Percentiles rank a stretch among this genome's conserved stretches.
Conservation (phyloP, 306 rosid genomes). For the Trifolium repens region DNA sequence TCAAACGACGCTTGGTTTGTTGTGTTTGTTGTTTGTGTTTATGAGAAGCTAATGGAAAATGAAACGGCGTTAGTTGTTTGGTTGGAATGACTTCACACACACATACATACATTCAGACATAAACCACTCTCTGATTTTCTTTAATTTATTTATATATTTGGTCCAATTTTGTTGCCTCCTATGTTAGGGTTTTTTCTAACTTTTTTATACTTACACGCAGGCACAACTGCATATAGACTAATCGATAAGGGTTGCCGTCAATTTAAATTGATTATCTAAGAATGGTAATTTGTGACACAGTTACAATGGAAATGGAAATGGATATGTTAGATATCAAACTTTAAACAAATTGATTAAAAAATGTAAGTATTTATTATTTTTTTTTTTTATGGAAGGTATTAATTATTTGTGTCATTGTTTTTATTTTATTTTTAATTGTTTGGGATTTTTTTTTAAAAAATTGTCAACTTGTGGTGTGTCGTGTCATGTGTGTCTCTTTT, state of each 20-base stretch:
- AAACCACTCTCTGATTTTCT: not conserved
- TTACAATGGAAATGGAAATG: no score
- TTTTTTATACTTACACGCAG: no score
- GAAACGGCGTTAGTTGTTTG: constrained; percentile 46
- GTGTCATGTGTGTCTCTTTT: constrained; percentile 40
- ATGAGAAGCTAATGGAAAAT: constrained; percentile 15
- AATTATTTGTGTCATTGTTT: no score
- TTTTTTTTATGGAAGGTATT: no score
- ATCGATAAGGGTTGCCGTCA: no score
- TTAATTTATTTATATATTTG: not conserved
- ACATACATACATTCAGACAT: not conserved
- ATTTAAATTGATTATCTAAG: no score
- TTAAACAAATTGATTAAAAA: no score
- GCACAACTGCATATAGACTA: no score
- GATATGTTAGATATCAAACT: no score
- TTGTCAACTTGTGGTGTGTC: constrained; percentile 42
- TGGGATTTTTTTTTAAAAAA: not conserved
- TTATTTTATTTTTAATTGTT: not conserved
- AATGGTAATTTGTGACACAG: no score
- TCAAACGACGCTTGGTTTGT: constrained; percentile 4
- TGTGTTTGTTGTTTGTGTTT: not conserved
- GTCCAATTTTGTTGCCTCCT: constrained; percentile 18
- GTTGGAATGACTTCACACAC: constrained; percentile 24
- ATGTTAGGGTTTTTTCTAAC: not conserved
- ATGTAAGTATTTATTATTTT: no score